Evolutionary conservation across 1,284 basidiomycete species (phyloP).

Genomic region (Ustilago trichophora): DNA sequence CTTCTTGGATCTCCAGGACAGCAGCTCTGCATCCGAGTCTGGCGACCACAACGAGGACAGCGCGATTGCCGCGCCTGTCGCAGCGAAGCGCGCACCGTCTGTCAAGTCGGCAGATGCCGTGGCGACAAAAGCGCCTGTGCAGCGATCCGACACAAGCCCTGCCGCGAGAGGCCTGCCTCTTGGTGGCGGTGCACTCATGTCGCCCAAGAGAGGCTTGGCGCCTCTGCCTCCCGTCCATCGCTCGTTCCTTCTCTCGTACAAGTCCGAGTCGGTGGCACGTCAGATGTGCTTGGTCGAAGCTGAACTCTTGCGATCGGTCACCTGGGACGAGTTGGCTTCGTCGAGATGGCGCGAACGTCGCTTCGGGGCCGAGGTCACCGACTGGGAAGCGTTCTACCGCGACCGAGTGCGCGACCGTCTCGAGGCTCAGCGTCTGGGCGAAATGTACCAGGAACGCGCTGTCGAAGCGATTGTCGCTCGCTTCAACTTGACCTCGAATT

Average conservation of each 20-base stretch:
- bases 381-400: slow-evolving; percentile 83
- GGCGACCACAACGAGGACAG: not conserved
- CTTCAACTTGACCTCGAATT: slow-evolving; percentile 86
- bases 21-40: slow-evolving; percentile 22
- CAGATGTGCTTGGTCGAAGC: slow-evolving; percentile 88
- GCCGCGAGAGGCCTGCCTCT: not conserved
- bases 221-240: slow-evolving; percentile 48
- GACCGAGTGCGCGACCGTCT: slow-evolving; percentile 77
- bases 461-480: slow-evolving; percentile 77
- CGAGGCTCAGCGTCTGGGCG: slow-evolving; percentile 69
- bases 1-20: slow-evolving; percentile 28
- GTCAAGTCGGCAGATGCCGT: slow-evolving; percentile 2
- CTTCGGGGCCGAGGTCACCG: slow-evolving; percentile 74
- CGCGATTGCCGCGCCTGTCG: not conserved
- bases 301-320: slow-evolving; percentile 82
- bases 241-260: slow-evolving; percentile 58
- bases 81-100: not conserved
- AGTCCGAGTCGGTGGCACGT: slow-evolving; percentile 74
- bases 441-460: slow-evolving; percentile 39
- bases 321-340: slow-evolving; percentile 82
- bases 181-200: not conserved
- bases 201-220: slow-evolving; percentile 10
- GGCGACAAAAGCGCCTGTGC: not conserved
- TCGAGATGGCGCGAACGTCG: slow-evolving; percentile 65
- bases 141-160: not conserved